Evolutionary conservation across 2,329 filamentous ascomycete species (phyloP), one percentile per base, ranked within the genome.

Genomic region (Arthrinium puccinioides): DNA sequence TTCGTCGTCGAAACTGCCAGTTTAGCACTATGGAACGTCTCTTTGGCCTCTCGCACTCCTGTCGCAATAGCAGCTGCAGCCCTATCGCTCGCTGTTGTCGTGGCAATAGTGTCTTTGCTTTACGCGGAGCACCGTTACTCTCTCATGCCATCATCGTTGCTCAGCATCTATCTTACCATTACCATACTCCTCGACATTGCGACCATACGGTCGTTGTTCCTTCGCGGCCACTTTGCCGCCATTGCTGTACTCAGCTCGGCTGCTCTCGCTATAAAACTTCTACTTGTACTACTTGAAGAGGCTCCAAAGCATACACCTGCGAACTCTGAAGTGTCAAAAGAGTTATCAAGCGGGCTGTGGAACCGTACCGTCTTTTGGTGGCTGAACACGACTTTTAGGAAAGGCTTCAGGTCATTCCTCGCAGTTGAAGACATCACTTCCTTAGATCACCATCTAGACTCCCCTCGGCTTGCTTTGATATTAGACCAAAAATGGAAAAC

Each of bases 331-430:
- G 18, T 47, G 50, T n/a, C 47, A 47, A 6, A 29, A 0, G 63
- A 67, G 40, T 52, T 49, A 0, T 58, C 55, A 1, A 54, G 54
- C 0, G 59, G 60, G 0, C 32, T 59, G 9, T 42, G 63, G 6
- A 61, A 47, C 28, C 44, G 57, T 13, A 57, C 51, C 11, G 26
- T 62, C 4, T 61, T 62, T 32, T 58, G 54, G 56, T 63, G 60
- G 60, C 36, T 63, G 10, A 61, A 61, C 21, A n/a, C 36, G 2
- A 36, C 63, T 5, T 50, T 63, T 18, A 33, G 44, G 2, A 36
- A 40, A 13, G 59, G 57, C 7, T 48, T 49, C 27, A 44, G 39
- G 6, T 36, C 35, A 0, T 18, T 53, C 11, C 44, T 62, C 2
- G 44, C 43, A 5, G 34, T 55, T 2, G 40, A 53, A 4, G 42